Evolutionary conservation across 768 basidiomycete species (phyloP), one percentile per base, ranked within the genome.

Genomic region (Phylloporus arenicola): DNA sequence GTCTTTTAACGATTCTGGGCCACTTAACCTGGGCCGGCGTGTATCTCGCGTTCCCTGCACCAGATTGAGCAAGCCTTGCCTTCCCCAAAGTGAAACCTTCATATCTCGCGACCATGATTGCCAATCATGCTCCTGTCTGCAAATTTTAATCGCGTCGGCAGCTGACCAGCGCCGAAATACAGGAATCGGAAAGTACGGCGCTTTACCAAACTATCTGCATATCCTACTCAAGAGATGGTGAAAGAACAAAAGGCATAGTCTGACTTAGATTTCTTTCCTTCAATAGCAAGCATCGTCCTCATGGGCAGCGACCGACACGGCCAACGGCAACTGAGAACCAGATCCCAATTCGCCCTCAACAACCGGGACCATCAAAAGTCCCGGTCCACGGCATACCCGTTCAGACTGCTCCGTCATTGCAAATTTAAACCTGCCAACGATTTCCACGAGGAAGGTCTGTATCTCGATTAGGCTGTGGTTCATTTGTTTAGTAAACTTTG

Each of bases 371-470:
- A 72, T 70, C 31, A 69, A 55, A 68, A 54, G 5, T 55, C 11
- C 22, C 61, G 62, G 54, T 35, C 65, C 64, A 25, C 68, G 59
- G 14, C 60, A 45, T 34, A 75, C 50, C 30, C 48, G 57, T 37
- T 63, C 55, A n/a, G 58, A 50, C n/a, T 57, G 60, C 7, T 67
- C 63, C 12, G 68, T 69, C 48, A 62, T 57, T 34, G 57, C 52
- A 52, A 83, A 79, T 55, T 82, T 75, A 56, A 84, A 81, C 55
- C 75, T 71, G 29, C 71, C 63, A 34, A 83, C 48, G 19, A 81
- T 67, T 56, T 82, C 80, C 19, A 77, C 72, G n/a, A 83, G 57
- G 64, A 85, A 81, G 0, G 75, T 70, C 54, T 84, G 82, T 16
- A 83, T 59, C 60, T 85, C 81, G 33, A 74, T 58, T 0, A 81